phyloP scores from a whole-genome alignment of 306 rosid genomes.

The Vigna angularis region DNA sequence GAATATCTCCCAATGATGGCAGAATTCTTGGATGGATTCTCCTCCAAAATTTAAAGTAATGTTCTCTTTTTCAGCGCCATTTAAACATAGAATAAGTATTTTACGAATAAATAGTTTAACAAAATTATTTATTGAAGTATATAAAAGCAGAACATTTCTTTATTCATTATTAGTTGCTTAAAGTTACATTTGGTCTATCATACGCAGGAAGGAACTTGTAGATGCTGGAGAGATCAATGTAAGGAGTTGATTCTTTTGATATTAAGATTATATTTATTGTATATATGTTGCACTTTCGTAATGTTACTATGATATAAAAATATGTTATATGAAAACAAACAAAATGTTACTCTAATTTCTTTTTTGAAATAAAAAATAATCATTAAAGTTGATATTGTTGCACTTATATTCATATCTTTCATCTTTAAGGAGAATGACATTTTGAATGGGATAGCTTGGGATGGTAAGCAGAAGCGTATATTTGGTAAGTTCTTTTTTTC shows the following conservation, averaged over 20 bases:
- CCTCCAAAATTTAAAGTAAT: slow-evolving; percentile 77
- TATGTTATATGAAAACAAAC: neutral
- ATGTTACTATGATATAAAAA: neutral
- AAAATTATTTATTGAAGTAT: too few relatives aligned
- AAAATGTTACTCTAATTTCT: neutral
- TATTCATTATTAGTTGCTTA: slow-evolving; percentile 12
- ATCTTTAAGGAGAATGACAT: slow-evolving; percentile 65
- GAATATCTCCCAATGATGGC: slow-evolving; percentile 76
- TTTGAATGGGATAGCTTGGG: slow-evolving; percentile 98
- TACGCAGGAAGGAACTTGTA: slow-evolving; percentile 61
- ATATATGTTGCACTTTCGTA: neutral
- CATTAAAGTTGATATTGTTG: neutral
- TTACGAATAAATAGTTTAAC: too few relatives aligned
- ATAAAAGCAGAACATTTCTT: neutral
- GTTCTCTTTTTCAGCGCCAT: neutral
- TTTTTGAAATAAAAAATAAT: neutral
- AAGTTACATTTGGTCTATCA: slow-evolving; percentile 29
- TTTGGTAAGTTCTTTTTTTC: slow-evolving; percentile 63
- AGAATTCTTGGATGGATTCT: slow-evolving; percentile 85
- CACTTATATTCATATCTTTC: slow-evolving; percentile 23
- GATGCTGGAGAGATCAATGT: slow-evolving; percentile 58
- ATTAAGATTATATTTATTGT: slow-evolving; percentile 11
- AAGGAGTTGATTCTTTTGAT: slow-evolving; percentile 52
- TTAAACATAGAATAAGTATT: neutral
- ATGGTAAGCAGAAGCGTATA: slow-evolving; percentile 57